Base-by-base conservation (phyloP, 371 early-diverging fungal species). In the Rhizopus sp. region DNA sequence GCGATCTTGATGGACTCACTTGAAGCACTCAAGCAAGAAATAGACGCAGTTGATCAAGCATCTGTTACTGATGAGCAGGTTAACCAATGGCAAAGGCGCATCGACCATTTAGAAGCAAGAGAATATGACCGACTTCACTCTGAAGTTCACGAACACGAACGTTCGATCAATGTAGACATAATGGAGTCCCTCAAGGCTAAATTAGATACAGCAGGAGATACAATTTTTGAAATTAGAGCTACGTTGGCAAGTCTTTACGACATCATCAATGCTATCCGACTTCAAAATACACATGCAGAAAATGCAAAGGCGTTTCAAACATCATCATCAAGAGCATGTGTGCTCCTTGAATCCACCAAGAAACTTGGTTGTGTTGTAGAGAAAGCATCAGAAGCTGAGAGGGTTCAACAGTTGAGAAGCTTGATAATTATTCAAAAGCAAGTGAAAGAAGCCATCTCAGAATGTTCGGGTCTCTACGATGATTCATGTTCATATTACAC, bases 401-500 rank as follows among this genome's bases (percentile, higher is more conserved):
- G 63, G 7, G 15, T 46, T 4, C 34, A 57, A 8, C 60, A 66
- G 30, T 59, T 63, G n/a, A 68, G 66, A 30, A 50, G 47, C 7
- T n/a, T 75, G 16, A 56, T 60, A 2, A 44, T 35, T 7, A 44
- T 55, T 5, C 65, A 75, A 38, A 67, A 59, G 41, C 59, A 70
- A n/a, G 55, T 68, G 1, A 69, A 72, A 37, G 63, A 69, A 23
- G 40, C 52, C 2, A 44, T 72, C 15, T 39, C 39, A 4, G 76
- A 73, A 5, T 71, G 73, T 31, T 59, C 69, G 52, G 79, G 75
- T 16, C 64, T 70, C 6, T 78, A 75, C 30, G 74, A 75, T n/a
- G 79, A 78, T 33, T 59, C 72, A 3, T 63, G 69, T 15, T 70
- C 71, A 9, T 73, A 75, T 17, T 68, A 69, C 40, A 60, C 58